A percentile compares a stretch with the other conserved stretches of the same genome.
These are phyloP conservation scores for Pseudogymnoascus sp. DNA, from an alignment of 2,329 filamentous ascomycete genomes.

Conservation along the genomic window DNA sequence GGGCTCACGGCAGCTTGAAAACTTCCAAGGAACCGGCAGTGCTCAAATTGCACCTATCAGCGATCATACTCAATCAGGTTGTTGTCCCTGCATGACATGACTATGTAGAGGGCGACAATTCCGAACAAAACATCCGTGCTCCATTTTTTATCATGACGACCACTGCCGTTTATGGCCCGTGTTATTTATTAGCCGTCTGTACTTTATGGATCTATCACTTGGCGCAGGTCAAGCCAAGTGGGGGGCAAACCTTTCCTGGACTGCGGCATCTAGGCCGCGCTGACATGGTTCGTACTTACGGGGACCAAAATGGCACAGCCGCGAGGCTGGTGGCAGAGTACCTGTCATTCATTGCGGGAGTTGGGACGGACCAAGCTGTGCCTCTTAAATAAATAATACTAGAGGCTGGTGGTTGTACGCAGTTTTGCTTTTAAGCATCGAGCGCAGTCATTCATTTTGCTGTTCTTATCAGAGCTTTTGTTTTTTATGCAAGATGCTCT, in stretches of 20 bases:
- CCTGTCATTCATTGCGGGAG: not conserved
- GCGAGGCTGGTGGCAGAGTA: not conserved
- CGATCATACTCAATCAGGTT: not conserved
- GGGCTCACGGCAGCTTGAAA: not conserved
- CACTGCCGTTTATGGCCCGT: not conserved
- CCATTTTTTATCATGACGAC: not conserved
- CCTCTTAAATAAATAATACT: not conserved
- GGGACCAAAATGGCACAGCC: not conserved
- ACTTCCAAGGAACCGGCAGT: not conserved
- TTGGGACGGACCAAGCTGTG: not conserved
- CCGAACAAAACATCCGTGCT: not conserved
- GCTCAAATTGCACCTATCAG: not conserved
- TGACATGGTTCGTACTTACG: not conserved
- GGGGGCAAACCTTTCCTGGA: not conserved
- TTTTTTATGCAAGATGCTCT: not conserved
- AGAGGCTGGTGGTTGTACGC: not conserved
- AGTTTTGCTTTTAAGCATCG: constrained; percentile 1
- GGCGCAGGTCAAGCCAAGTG: not conserved
- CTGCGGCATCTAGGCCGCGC: not conserved
- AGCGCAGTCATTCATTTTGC: not conserved
- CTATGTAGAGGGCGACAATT: not conserved
- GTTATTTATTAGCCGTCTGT: not conserved
- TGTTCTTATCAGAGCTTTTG: not conserved
- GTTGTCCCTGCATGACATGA: not conserved
- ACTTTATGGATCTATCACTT: not conserved